Conservation (phyloP, 306 rosid species). For the Urtica urens region DNA sequence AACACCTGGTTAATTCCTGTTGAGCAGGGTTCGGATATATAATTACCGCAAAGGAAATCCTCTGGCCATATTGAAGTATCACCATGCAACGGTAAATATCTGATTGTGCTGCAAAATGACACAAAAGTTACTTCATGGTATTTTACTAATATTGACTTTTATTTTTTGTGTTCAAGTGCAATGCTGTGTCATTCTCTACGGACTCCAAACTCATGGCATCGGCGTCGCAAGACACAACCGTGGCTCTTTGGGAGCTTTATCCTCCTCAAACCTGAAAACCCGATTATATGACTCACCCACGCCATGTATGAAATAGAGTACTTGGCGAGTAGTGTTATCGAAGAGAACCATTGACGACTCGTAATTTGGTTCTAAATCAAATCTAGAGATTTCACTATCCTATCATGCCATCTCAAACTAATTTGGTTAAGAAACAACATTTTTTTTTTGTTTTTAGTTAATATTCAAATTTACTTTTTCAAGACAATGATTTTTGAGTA, state of each 20-base stretch:
- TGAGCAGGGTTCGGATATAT: constrained; percentile 68
- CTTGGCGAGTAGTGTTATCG: no score
- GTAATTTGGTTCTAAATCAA: no score
- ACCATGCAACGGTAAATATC: constrained; percentile 55
- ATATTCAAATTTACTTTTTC: background rate
- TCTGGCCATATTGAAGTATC: constrained; percentile 81
- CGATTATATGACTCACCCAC: background rate
- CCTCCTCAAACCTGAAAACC: constrained; percentile 51
- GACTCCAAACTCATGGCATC: constrained; percentile 79
- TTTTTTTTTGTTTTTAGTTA: background rate
- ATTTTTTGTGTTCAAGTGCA: constrained; percentile 40
- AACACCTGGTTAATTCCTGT: no score
- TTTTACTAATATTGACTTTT: background rate
- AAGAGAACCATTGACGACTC: no score
- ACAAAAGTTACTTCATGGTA: background rate
- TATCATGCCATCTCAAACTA: no score
- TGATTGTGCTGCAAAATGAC: background rate
- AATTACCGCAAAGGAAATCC: constrained; percentile 74
- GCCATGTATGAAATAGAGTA: no score
- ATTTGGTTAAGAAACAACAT: no score
- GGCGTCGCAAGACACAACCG: constrained; percentile 76
- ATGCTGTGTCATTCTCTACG: constrained; percentile 60
- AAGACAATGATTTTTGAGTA: background rate
- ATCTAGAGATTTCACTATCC: no score
- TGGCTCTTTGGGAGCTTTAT: constrained; percentile 86